A percentile compares a stretch with the other conserved stretches of the same genome.
phyloP scores from a whole-genome alignment of 306 rosid genomes.

The Casuarina equisetifolia region DNA sequence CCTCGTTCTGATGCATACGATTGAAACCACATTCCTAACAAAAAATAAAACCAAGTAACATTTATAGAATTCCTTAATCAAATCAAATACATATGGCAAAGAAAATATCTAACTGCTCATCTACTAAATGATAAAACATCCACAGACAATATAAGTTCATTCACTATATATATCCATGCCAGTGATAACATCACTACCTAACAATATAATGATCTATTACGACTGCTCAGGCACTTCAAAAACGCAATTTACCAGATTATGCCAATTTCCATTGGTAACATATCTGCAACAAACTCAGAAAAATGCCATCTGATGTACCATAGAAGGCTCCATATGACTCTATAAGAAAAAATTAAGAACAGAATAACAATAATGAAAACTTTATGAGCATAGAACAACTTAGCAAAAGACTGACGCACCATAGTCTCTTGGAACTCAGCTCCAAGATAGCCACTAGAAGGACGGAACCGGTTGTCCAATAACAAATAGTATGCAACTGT shows the following conservation, averaged over 20 bases:
- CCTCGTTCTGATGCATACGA: constrained; percentile 48
- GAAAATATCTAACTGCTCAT: background rate
- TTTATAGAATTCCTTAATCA: background rate
- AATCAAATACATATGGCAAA: background rate
- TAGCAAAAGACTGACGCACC: constrained; percentile 43
- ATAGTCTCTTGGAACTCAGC: constrained; percentile 87
- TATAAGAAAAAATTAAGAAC: constrained; percentile 3
- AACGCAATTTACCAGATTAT: constrained; percentile 5
- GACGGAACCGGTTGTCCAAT: constrained; percentile 78
- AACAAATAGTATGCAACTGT: constrained; percentile 87
- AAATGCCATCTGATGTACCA: background rate
- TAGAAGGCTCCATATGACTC: constrained; percentile 15
- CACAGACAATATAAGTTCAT: background rate
- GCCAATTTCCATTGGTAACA: constrained; percentile 11
- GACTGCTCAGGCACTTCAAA: background rate
- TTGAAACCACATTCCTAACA: constrained; percentile 65
- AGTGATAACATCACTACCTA: constrained; percentile 16
- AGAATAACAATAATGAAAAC: constrained; percentile 1
- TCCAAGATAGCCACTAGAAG: constrained; percentile 86
- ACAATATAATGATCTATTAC: constrained; percentile 9
- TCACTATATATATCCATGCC: constrained; percentile 20
- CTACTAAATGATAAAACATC: background rate
- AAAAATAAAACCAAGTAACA: constrained; percentile 9
- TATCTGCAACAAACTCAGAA: constrained; percentile 11
- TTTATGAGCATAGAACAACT: background rate